Conservation (phyloP, 2,329 filamentous ascomycete genomes). For the Meredithiella fracta region DNA sequence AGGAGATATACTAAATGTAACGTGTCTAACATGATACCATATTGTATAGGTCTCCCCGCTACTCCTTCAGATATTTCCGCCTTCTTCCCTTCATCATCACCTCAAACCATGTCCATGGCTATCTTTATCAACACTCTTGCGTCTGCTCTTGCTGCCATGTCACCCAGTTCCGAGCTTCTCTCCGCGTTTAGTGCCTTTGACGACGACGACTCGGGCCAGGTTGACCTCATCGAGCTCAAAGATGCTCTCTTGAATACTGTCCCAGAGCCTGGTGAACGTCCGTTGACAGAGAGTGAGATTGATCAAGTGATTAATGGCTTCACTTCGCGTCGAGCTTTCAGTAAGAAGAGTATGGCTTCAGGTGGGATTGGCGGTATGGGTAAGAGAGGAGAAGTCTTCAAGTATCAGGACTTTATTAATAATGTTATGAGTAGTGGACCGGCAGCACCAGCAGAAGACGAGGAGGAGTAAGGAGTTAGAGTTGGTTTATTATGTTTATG, state of each 20-base stretch:
- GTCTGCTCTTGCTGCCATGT: conserved; percentile 55
- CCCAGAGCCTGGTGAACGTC: conserved; percentile 52
- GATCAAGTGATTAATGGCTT: conserved; percentile 81
- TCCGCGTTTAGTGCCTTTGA: conserved; percentile 93
- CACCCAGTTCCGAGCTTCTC: conserved; percentile 60
- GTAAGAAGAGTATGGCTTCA: conserved; percentile 29
- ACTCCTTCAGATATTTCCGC: conserved; percentile 52
- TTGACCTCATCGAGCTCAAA: conserved; percentile 67
- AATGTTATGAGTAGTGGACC: conserved; percentile 36
- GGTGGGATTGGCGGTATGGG: conserved; percentile 22
- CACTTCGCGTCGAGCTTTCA: conserved; percentile 68
- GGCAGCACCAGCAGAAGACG: conserved; percentile 4
- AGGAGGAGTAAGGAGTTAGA: conserved; percentile 4
- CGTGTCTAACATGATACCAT: neutral
- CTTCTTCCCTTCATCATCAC: conserved; percentile 63
- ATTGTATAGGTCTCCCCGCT: conserved; percentile 51
- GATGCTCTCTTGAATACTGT: conserved; percentile 70
- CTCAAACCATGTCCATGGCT: conserved; percentile 65
- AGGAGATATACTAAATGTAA: neutral
- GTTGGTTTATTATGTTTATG: neutral
- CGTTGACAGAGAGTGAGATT: conserved; percentile 56
- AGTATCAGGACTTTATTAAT: conserved; percentile 81
- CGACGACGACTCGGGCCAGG: conserved; percentile 83
- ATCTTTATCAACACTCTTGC: conserved; percentile 74
- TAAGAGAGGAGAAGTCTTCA: conserved; percentile 74